Conservation (phyloP, 2,329 filamentous ascomycete genomes). For the Lachnellula willkommii region DNA sequence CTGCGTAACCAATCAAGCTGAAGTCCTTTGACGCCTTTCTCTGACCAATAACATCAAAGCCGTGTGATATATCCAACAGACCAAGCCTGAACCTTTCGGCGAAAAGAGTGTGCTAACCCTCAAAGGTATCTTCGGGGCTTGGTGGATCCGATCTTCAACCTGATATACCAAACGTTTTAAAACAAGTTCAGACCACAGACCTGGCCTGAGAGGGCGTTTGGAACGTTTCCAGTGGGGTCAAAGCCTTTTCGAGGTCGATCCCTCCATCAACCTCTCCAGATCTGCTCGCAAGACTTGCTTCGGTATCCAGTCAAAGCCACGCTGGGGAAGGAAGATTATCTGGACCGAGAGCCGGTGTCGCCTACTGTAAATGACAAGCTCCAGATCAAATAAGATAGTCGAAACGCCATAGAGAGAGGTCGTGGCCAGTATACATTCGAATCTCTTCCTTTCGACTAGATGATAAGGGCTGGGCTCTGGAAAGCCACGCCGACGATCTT, state of each 20-base stretch:
- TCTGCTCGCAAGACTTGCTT: conserved; percentile 24
- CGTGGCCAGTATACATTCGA: conserved; percentile 23
- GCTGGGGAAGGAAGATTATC: conserved; percentile 22
- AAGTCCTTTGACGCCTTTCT: conserved; percentile 19
- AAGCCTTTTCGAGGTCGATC: conserved; percentile 30
- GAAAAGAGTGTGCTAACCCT: conserved; percentile 15
- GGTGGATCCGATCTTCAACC: conserved; percentile 22
- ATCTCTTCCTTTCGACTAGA: conserved; percentile 15
- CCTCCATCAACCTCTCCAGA: conserved; percentile 18
- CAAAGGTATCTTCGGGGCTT: conserved; percentile 24
- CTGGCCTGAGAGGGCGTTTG: conserved; percentile 30
- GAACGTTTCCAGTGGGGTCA: conserved; percentile 31
- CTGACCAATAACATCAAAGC: conserved; percentile 21
- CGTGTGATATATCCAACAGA: conserved; percentile 19
- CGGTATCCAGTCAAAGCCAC: conserved; percentile 25
- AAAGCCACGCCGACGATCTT: conserved; percentile 15
- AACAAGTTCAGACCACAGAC: conserved; percentile 25
- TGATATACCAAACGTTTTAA: conserved; percentile 29
- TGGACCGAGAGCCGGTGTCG: conserved; percentile 20
- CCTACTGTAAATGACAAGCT: conserved; percentile 17
- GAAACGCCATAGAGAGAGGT: conserved; percentile 24
- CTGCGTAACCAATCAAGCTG: conserved; percentile 19
- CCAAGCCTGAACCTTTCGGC: conserved; percentile 22
- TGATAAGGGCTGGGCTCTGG: conserved; percentile 14
- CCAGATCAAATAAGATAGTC: conserved; percentile 24